Conservation (phyloP, 805 yeast genomes). For the Suhomyces sp. region DNA sequence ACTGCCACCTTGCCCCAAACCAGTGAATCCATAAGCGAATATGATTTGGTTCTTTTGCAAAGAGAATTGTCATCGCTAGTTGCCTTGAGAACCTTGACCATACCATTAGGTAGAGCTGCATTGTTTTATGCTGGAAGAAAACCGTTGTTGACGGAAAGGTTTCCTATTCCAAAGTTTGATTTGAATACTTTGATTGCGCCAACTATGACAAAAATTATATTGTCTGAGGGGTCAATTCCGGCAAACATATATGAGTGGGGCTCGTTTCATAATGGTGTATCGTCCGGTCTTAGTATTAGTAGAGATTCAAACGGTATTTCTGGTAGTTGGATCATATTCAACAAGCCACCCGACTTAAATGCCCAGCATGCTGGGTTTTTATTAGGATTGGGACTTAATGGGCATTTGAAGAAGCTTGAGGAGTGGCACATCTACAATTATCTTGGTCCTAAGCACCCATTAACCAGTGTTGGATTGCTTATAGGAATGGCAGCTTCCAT, state of each 20-base stretch:
- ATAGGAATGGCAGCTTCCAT: constrained; percentile 92
- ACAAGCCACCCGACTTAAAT: constrained; percentile 65
- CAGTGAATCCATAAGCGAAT: constrained; percentile 47
- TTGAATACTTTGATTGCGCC: constrained; percentile 67
- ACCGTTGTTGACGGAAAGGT: constrained; percentile 82
- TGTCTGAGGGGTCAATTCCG: constrained; percentile 54
- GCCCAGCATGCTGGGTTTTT: constrained; percentile 94
- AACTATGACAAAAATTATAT: constrained; percentile 56
- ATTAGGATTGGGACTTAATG: constrained; percentile 88
- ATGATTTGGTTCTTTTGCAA: constrained; percentile 53
- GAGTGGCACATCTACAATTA: constrained; percentile 97
- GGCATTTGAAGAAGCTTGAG: constrained; percentile 76
- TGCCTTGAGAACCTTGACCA: constrained; percentile 68
- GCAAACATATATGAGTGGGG: constrained; percentile 69
- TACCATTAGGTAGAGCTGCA: constrained; percentile 78
- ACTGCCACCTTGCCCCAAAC: constrained; percentile 39
- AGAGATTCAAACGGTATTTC: constrained; percentile 63
- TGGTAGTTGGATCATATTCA: constrained; percentile 91
- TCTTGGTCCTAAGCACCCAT: constrained; percentile 81
- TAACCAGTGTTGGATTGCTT: constrained; percentile 80
- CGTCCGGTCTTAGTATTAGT: constrained; percentile 78
- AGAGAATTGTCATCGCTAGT: constrained; percentile 58
- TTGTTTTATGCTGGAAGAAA: constrained; percentile 62
- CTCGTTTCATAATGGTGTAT: constrained; percentile 85
- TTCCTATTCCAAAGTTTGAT: constrained; percentile 74